Evolutionary conservation across 176 grass and related monocot genomes (phyloP).

Genomic region (Puccinellia tenuiflora): DNA sequence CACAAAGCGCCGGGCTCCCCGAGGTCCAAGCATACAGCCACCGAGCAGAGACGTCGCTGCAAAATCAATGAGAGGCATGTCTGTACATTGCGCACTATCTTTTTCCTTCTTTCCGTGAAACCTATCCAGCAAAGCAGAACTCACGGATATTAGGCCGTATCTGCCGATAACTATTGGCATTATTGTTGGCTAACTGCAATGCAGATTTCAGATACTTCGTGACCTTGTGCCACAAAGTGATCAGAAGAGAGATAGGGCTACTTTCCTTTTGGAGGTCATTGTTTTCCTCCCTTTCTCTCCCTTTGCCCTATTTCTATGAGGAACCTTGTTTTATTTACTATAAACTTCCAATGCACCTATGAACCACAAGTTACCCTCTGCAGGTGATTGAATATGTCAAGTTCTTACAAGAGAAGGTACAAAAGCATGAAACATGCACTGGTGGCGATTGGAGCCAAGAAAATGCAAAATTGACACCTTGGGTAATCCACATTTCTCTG

Average conservation of each 20-base stretch:
- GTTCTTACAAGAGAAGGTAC: constrained; percentile 65
- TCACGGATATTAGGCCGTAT: neutral
- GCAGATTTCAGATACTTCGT: constrained; percentile 72
- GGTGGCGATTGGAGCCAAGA: constrained; percentile 44
- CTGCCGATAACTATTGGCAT: neutral
- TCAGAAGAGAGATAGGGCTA: constrained; percentile 69
- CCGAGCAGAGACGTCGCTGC: constrained; percentile 8
- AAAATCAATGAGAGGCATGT: constrained; percentile 15
- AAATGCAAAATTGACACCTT: constrained; percentile 48
- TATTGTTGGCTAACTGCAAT: constrained; percentile 2
- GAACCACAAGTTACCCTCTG: neutral
- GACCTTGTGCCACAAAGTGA: constrained; percentile 65
- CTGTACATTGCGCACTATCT: neutral
- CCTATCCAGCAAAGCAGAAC: neutral
- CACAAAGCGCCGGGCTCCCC: neutral
- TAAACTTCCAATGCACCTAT: constrained; percentile 1
- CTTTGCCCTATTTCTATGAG: neutral
- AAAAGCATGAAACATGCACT: constrained; percentile 41
- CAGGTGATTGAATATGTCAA: constrained; percentile 72
- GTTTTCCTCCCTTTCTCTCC: neutral
- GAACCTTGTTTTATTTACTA: neutral
- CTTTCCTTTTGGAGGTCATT: constrained; percentile 48
- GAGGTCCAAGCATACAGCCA: constrained; percentile 11
- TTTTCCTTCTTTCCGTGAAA: neutral
- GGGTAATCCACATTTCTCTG: constrained; percentile 40